Conservation (phyloP, 495 filamentous ascomycete genomes). For the Tetracladium setigerum region DNA sequence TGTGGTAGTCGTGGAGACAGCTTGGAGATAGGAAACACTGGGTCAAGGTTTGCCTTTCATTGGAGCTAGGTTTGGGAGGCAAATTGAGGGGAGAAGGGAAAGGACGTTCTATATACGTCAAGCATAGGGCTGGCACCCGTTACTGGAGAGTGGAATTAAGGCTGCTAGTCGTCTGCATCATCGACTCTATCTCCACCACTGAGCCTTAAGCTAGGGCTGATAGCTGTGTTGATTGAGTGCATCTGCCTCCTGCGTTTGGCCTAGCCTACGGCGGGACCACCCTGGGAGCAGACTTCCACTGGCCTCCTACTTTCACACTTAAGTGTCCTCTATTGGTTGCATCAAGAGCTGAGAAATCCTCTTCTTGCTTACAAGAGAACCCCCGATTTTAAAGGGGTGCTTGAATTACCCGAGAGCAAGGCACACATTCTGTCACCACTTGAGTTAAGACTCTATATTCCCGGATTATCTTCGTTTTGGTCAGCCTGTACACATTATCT, state of each 20-base stretch:
- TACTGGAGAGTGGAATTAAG: conserved; percentile 19
- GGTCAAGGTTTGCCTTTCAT: not conserved
- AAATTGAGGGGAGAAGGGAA: conserved; percentile 5
- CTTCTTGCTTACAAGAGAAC: too few relatives aligned
- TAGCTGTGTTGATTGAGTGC: conserved; percentile 4
- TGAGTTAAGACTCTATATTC: too few relatives aligned
- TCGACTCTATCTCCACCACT: conserved; percentile 17
- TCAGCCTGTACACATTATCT: not conserved
- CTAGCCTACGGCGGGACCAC: conserved; percentile 3
- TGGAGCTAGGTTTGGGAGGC: conserved; percentile 10
- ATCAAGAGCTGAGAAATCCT: too few relatives aligned
- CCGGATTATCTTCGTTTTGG: not conserved
- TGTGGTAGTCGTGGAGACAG: too few relatives aligned
- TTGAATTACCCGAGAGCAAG: too few relatives aligned
- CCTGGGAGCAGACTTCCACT: not conserved
- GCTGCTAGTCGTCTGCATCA: conserved; percentile 18
- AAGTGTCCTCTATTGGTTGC: not conserved
- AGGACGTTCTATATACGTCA: conserved; percentile 17
- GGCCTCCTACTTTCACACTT: not conserved
- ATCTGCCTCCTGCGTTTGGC: not conserved
- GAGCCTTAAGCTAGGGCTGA: conserved; percentile 9
- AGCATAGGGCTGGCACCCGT: not conserved
- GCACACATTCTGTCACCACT: too few relatives aligned
- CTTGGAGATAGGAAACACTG: too few relatives aligned
- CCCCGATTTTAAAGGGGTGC: too few relatives aligned